Conservation (phyloP, 164 flowering plant genomes). For the Brasenia schreberi region DNA sequence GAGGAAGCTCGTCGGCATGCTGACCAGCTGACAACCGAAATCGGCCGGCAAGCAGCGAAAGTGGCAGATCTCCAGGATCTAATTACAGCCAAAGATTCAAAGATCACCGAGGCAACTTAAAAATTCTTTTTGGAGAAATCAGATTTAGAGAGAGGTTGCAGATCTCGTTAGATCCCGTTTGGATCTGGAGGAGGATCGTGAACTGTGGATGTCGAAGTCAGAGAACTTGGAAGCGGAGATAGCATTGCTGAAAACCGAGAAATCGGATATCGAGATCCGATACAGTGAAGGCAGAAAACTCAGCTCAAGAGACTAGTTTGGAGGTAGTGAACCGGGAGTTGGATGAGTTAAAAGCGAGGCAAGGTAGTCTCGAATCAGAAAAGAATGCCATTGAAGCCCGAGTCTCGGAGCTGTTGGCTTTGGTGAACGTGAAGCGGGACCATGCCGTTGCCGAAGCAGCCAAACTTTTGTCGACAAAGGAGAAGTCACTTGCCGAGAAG, state of each 20-base stretch:
- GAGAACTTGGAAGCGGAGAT: conserved; percentile 31
- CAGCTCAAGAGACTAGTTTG: neutral
- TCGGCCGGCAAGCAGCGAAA: conserved; percentile 12
- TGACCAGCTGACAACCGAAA: conserved; percentile 13
- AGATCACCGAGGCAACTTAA: conserved; percentile 33
- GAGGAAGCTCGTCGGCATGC: conserved; percentile 12
- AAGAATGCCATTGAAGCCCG: neutral
- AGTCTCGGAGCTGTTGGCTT: neutral
- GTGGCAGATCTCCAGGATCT: conserved; percentile 31
- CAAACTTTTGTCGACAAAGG: neutral
- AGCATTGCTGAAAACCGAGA: conserved; percentile 16
- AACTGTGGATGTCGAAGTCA: conserved; percentile 25
- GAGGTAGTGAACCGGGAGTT: neutral
- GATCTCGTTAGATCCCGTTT: conserved; percentile 20
- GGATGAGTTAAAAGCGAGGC: neutral
- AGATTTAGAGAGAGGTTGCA: conserved; percentile 29
- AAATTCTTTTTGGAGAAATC: conserved; percentile 35
- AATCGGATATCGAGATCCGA: conserved; percentile 12
- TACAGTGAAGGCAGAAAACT: conserved; percentile 7
- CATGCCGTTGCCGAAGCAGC: neutral
- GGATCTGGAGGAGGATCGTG: conserved; percentile 27
- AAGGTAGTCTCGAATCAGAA: neutral
- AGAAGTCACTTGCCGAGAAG: neutral
- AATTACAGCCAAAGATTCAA: conserved; percentile 32
- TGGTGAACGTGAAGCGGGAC: neutral